Evolutionary conservation across 441 rosid genomes (phyloP), one percentile per base, ranked within the genome.

Genomic region (Croton laevigatus): DNA sequence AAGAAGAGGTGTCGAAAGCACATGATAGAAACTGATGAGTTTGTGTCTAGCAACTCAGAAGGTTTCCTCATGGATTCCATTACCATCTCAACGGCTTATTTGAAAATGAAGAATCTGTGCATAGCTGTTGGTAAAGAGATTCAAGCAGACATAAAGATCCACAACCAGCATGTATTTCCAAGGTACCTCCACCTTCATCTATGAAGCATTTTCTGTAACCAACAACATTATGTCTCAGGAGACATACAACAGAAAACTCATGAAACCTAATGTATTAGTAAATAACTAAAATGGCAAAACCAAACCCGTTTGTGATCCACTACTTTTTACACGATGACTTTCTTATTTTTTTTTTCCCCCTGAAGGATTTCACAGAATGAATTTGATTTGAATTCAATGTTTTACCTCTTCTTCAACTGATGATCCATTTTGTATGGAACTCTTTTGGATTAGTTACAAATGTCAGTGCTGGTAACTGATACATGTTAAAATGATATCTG

Each of bases 1-100:
- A 91, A 80, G 79, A 91, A 88, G 82, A 85, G 97, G 80, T 91
- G 96, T 63, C 70, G 88, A 44, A 95, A 81, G 74, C 97, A 86
- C 82, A 87, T 92, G 98, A 71, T 81, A 23, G 99, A 95, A 78
- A 89, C 98, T 32, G 99, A 95, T 73, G 99, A 95, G 75, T 95
- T 88, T 62, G 81, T 93, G 58, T 87, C 91, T 12, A 70, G 80
- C 88, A 91, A 83, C 79, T 78, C 91, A 46, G 98, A 91, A 74
- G 88, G 85, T 66, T 83, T 84, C 85, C 86, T 90, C 42, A 71
- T 88, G 82, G 98, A 95, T 73, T 78, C 92, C 27, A 78, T 92
- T 71, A 89, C 98, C 54, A 81, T 91, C 71, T 85, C 96, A 19
- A 95, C 97, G 52, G 97, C 99, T 34, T 92, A 92, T 78, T 69